Base-by-base conservation (phyloP, 2,329 filamentous ascomycete species). In the Monosporascus sp. region DNA sequence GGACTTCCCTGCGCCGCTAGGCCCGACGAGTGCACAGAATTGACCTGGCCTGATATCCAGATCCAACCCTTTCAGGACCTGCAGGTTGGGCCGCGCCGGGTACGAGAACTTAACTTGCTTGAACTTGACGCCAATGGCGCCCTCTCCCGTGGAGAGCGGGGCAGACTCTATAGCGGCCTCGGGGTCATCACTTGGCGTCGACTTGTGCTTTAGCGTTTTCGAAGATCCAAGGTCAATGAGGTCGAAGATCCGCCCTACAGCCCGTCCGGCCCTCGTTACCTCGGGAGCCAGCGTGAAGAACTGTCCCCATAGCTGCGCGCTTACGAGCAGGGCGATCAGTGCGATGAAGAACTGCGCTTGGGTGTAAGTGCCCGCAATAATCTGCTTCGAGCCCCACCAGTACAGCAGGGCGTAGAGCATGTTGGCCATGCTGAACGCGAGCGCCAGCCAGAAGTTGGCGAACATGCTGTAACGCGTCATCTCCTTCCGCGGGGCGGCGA, bases 301-400 rank as follows among this genome's bases (percentile, higher is more conserved):
- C 61, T 89, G 84, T 9, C 87, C 85, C 76, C 85, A 89, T 5
- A 87, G 75, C 65, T 89, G 84, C 0, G 88, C 87, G 52, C 84
- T 86, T 39, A 90, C 83, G 1, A 92, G 77, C 60, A 92, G 80
- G 5, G 87, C 79, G 6, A 88, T 77, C 4, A 90, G 75, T 7
- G 91, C 85, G 60, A 89, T 87, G 66, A 91, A 84, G 71, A 90
- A 91, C n/a, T 87, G 79, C 35, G 84, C 81, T 44, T 80, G 80
- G 3, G 72, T 75, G 59, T 87, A 87, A 52, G 81, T 72, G 5
- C 87, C 87, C 43, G 78, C 75, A 49, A 84, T 79, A 54, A 91
- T 88, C 57, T 84, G 82, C 60, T 82, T 85, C 0, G 87, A 79
- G 3, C 88, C 88, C 87, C 88, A 92, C 86, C 87, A 92, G 68